Conservation (phyloP, 2,329 filamentous ascomycete species). For the Alternaria sp. region DNA sequence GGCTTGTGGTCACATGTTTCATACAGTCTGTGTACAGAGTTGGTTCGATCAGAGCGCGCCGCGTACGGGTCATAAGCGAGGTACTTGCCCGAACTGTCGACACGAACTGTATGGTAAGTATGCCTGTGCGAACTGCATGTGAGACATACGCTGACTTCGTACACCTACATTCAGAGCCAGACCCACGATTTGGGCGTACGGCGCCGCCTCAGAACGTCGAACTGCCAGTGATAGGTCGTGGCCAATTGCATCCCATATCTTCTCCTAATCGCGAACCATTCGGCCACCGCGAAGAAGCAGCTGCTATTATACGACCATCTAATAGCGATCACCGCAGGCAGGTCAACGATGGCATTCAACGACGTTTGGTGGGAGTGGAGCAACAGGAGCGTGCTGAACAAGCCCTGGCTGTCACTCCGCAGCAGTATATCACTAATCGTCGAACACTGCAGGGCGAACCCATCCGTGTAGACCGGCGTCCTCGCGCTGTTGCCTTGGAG, state of each 20-base stretch:
- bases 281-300: neutral
- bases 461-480: neutral
- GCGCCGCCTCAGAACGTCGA: neutral
- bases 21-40: conserved; percentile 6
- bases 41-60: conserved; percentile 8
- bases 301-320: neutral
- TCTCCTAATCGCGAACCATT: neutral
- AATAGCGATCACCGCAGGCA: neutral
- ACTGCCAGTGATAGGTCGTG: neutral
- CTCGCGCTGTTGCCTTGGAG: neutral
- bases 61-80: neutral
- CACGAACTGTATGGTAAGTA: conserved; percentile 3
- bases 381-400: neutral
- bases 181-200: neutral
- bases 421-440: neutral
- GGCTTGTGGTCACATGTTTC: conserved; percentile 11
- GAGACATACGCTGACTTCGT: too few species aligned
- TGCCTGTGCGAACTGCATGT: too few species aligned
- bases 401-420: neutral
- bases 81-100: conserved; percentile 14
- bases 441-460: neutral
- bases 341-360: neutral
- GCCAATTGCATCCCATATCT: neutral
- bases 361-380: neutral
- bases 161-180: neutral